Conservation (phyloP, 352 stramenopile genomes). For the Phytopythium aichiense region DNA sequence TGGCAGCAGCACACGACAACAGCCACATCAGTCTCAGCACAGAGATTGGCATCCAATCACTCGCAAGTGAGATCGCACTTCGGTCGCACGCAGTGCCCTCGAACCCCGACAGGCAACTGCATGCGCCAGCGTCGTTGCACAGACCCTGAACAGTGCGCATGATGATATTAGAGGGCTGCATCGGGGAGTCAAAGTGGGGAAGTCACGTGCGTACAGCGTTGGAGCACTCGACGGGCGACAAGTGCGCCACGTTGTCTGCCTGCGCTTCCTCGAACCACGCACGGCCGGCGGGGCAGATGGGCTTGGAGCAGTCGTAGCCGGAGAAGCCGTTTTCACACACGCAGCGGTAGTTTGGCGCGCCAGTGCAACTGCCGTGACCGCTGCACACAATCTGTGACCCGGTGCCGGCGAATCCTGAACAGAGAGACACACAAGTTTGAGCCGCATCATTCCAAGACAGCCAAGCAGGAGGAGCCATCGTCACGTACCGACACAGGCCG, state of each 20-base stretch:
- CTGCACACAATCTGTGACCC: conserved; percentile 44
- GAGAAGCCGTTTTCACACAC: conserved; percentile 44
- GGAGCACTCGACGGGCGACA: conserved; percentile 53
- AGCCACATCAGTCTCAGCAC: background rate
- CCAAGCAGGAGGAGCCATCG: background rate
- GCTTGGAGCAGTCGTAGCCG: conserved; percentile 55
- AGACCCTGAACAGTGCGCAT: conserved; percentile 28
- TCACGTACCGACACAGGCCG: background rate
- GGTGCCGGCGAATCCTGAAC: conserved; percentile 23
- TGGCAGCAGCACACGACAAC: conserved; percentile 5
- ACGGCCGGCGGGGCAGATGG: conserved; percentile 41
- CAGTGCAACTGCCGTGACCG: conserved; percentile 48
- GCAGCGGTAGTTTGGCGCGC: conserved; percentile 40
- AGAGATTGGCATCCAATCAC: background rate
- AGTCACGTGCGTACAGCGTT: conserved; percentile 42
- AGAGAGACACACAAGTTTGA: conserved; percentile 1
- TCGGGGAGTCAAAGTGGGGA: background rate
- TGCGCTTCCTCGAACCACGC: conserved; percentile 66
- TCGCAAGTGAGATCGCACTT: conserved; percentile 19
- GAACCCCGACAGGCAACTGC: conserved; percentile 57
- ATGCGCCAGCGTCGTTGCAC: conserved; percentile 51
- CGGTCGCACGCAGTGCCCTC: conserved; percentile 66
- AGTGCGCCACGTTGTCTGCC: conserved; percentile 48
- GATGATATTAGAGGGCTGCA: background rate
- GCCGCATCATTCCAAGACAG: background rate